Base-by-base conservation (phyloP, 805 yeast genomes). In the Kluyveromyces wickerhamii region DNA sequence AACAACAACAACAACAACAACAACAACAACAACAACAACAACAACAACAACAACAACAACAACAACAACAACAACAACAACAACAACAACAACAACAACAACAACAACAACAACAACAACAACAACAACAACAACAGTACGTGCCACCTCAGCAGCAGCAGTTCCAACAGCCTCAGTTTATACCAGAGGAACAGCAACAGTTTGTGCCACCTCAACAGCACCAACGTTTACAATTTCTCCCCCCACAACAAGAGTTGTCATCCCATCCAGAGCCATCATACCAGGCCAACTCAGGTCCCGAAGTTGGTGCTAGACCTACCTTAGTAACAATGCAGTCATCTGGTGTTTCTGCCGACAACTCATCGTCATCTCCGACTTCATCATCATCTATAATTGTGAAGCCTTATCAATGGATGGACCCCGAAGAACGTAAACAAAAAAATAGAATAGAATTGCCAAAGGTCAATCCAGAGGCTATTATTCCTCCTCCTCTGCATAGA, bases 401-500 rank as follows among this genome's bases (percentile, higher is more conserved):
- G 21, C 57, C 57, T 7, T 50, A 44, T 31, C 34, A 42, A 25
- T 30, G 29, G 32, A 43, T 32, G 8, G 41, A 38, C 8, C 33
- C 35, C 21, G 44, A 39, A 11, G 46, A 43, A 25, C 34, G 39
- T 17, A 38, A 22, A 28, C 36, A 36, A 10, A 27, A 29, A 8
- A 34, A 25, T 21, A 40, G 34, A 31, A 27, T 43, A 0, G 36
- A 34, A 3, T 35, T 48, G 4, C 36, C 43, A 3, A 25, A 32
- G n/a, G 32, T 43, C 1, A 22, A 15, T 5, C 13, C 26, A 14
- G 59, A 49, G 34, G 21, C 45, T 2, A 21, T 40, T 4, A 27
- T 55, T 14, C 51, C 57, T 6, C 61, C 61, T 2, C 61, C 61
- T 5, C 41, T 45, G 5, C 61, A 51, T 35, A 47, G 40, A 15